Conservation (phyloP, 306 rosid genomes). For the Malus sylvestris region DNA sequence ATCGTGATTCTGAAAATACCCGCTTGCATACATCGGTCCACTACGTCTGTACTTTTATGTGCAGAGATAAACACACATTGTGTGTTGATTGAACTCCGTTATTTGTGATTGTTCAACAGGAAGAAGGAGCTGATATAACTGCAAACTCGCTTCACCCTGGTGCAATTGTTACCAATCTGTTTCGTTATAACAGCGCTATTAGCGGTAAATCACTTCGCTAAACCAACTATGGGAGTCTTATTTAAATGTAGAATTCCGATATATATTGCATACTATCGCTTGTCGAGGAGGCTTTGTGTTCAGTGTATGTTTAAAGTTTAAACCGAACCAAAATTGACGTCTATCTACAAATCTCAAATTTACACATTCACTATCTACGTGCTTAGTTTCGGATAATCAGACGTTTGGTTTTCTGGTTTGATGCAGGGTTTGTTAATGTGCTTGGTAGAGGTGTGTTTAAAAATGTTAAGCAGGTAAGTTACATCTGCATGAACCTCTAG, state of each 20-base stretch:
- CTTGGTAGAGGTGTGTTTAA: slow-evolving; percentile 47
- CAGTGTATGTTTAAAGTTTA: too few relatives aligned
- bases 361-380: background rate
- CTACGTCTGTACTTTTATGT: too few relatives aligned
- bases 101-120: slow-evolving; percentile 42
- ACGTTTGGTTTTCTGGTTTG: slow-evolving; percentile 6
- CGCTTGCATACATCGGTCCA: background rate
- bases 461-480: slow-evolving; percentile 62
- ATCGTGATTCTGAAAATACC: background rate
- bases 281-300: too few relatives aligned
- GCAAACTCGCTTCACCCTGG: slow-evolving; percentile 97
- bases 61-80: background rate
- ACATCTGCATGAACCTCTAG: background rate
- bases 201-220: slow-evolving; percentile 29
- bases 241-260: too few relatives aligned
- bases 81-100: background rate
- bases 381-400: background rate
- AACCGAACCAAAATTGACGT: too few relatives aligned
- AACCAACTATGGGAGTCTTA: background rate
- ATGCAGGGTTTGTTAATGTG: slow-evolving; percentile 38
- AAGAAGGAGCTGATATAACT: slow-evolving; percentile 52
- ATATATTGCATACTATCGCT: too few relatives aligned
- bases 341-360: too few relatives aligned
- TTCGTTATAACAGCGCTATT: slow-evolving; percentile 31
- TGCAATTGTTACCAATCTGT: slow-evolving; percentile 52